Conservation (phyloP, 1,284 basidiomycete species). For the Phellinidium pouzarii region DNA sequence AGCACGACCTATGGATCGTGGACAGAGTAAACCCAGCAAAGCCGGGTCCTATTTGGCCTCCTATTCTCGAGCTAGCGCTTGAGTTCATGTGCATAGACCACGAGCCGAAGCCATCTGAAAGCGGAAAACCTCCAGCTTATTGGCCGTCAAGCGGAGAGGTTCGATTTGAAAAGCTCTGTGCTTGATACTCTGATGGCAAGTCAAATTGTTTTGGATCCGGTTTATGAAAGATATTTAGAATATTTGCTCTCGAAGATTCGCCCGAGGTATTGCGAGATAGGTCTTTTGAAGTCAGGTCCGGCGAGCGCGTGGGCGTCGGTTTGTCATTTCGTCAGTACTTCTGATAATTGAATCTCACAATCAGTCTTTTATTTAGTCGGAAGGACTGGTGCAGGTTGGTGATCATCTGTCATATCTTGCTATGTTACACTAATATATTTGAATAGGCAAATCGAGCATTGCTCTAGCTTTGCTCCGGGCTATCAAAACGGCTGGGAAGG, state of each 20-base stretch:
- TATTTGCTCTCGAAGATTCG: slow-evolving; percentile 15
- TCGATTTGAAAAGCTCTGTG: slow-evolving; percentile 28
- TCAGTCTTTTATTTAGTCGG: slow-evolving; percentile 24
- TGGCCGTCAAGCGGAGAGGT: slow-evolving; percentile 40
- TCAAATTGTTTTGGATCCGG: not conserved
- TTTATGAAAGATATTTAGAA: not conserved
- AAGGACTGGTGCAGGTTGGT: slow-evolving; percentile 34
- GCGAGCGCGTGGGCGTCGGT: slow-evolving; percentile 39
- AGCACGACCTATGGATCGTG: no score
- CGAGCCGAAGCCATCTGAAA: slow-evolving; percentile 29
- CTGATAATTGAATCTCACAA: not conserved
- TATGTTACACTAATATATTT: not conserved
- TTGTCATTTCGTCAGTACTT: slow-evolving; percentile 5
- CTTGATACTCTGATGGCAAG: slow-evolving; percentile 22
- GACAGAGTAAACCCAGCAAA: no score
- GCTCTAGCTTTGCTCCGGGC: slow-evolving; percentile 37
- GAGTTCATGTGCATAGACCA: slow-evolving; percentile 37
- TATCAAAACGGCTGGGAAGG: slow-evolving; percentile 36
- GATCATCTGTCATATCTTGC: not conserved
- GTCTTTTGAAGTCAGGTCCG: slow-evolving; percentile 33
- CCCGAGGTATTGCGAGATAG: slow-evolving; percentile 35
- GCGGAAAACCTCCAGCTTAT: slow-evolving; percentile 28
- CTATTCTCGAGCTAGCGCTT: slow-evolving; percentile 35
- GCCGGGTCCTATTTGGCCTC: no score
- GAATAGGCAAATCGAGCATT: slow-evolving; percentile 30